A percentile compares a stretch with the other conserved stretches of the same genome.
These are phyloP conservation scores for Cinchona pubescens DNA, from an alignment of 257 asterid species.

Conservation along the genomic window DNA sequence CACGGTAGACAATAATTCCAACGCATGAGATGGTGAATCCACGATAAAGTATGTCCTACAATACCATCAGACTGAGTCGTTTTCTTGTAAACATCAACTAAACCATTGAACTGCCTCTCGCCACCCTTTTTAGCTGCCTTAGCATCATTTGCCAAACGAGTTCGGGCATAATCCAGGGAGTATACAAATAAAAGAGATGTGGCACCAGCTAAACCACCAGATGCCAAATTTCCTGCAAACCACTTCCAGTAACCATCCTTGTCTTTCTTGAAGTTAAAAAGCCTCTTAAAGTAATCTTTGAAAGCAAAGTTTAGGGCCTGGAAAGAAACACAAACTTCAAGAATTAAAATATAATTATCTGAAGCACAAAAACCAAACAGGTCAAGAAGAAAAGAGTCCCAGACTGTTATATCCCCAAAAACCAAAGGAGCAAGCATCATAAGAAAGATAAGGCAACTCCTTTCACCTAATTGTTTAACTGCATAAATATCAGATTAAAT, in stretches of 20 bases:
- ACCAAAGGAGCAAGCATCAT: not conserved
- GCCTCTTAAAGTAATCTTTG: slow-evolving; percentile 69
- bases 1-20: slow-evolving; percentile 78
- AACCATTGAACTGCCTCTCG: slow-evolving; percentile 72
- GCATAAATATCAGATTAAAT: not conserved
- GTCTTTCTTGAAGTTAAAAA: slow-evolving; percentile 68
- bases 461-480: not conserved
- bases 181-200: slow-evolving; percentile 62
- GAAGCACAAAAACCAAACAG: slow-evolving; percentile 15
- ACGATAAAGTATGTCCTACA: slow-evolving; percentile 71
- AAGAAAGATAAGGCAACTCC: not conserved
- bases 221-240: slow-evolving; percentile 75
- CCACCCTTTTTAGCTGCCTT: slow-evolving; percentile 73
- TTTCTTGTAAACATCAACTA: slow-evolving; percentile 68
- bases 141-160: slow-evolving; percentile 67
- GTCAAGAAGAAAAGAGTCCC: not conserved
- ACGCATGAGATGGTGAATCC: slow-evolving; percentile 69
- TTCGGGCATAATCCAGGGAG: slow-evolving; percentile 70
- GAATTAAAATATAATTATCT: not conserved
- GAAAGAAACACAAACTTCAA: slow-evolving; percentile 18
- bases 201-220: slow-evolving; percentile 80
- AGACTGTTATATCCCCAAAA: not conserved
- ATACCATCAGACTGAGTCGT: slow-evolving; percentile 62
- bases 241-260: slow-evolving; percentile 75
- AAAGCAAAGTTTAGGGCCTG: slow-evolving; percentile 85